Evolutionary conservation across 2,329 filamentous ascomycete genomes (phyloP), one percentile per base, ranked within the genome.

Genomic region (Fusarium sp.): DNA sequence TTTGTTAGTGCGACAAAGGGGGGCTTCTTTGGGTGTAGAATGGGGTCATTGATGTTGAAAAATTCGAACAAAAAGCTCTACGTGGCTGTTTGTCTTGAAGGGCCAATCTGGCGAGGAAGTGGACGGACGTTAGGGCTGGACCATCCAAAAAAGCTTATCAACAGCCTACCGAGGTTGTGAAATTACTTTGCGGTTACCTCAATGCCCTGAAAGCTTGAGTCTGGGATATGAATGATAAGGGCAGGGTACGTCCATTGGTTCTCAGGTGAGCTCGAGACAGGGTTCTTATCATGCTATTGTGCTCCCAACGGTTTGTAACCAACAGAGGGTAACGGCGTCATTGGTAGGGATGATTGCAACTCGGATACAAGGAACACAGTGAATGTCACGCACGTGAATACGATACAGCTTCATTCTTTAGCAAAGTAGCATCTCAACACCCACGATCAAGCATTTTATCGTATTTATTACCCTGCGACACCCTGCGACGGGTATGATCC

Each of bases 131-230:
- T n/a, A 46, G 45, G 45, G 56, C 26, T 40, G 14, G 33, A 39
- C 40, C 46, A 38, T 57, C 31, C 19, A 7, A 19, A 10, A 34
- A 63, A 64, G 61, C 50, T 63, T 64, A 63, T 63, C 51, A n/a
- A n/a, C 15, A 8, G 26, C 11, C 34, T 36, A 7, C 6, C 14
- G 17, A 36, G n/a, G 22, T 39, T 19, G 3, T 15, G 14, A 64
- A 38, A 47, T 42, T 36, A 47, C 24, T 21, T 43, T 19, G 19
- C 17, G 44, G 44, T 47, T 40, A 15, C 5, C 40, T 46, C 22
- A 36, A 44, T 22, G 31, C 31, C 28, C n/a, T 22, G 13, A 8
- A 13, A 33, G 43, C 14, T 36, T 31, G 24, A 62, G 24, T 42
- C 58, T 47, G 43, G 47, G 47, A 42, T 22, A 31, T 58, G 55